Evolutionary conservation across 2,329 filamentous ascomycete species (phyloP), one percentile per base, ranked within the genome.

Genomic region (Neonectria faginata): DNA sequence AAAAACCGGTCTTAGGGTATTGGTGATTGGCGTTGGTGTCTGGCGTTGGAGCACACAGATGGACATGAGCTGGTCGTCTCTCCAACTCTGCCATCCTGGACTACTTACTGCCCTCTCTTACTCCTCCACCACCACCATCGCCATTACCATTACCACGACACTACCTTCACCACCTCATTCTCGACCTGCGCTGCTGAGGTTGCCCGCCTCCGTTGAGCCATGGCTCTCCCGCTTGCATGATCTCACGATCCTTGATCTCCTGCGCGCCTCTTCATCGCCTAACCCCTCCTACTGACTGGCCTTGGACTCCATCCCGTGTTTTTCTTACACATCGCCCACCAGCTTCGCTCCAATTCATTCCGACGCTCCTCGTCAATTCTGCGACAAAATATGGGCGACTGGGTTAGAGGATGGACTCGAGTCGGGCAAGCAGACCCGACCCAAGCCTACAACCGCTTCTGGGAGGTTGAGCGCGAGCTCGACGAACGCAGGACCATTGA

Each of bases 351-450:
- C 27, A 18, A 31, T 33, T 10, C 27, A 51, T 27, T 8, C n/a
- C 47, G 16, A 27, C 16, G 9, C 16, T n/a, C 47, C 14, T n/a
- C 47, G 47, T n/a, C 7, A 16, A 7, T 31, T 20, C 31, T 10
- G 52, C 33, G 47, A 56, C 44, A 48, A 58, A 18, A 55, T 8
- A 78, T 78, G 77, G 69, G 68, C 51, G 75, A 78, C 62, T 71
- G 74, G 67, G 62, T 65, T 27, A 67, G 70, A 57, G 76, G 74
- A 61, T 79, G 77, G 77, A 77, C 75, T 45, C 76, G 72, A 44
- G 73, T 79, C 50, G 76, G 77, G 57, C 73, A 75, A 57, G 62
- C 67, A 50, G 66, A 66, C 27, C 67, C 67, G 27, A 65, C 61
- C 47, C 71, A 69, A 20, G 57, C 59, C 16, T 70, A 70, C 55